These are phyloP conservation scores for Boletus rex-veris DNA, from an alignment of 768 basidiomycete species.

Conservation along the genomic window DNA sequence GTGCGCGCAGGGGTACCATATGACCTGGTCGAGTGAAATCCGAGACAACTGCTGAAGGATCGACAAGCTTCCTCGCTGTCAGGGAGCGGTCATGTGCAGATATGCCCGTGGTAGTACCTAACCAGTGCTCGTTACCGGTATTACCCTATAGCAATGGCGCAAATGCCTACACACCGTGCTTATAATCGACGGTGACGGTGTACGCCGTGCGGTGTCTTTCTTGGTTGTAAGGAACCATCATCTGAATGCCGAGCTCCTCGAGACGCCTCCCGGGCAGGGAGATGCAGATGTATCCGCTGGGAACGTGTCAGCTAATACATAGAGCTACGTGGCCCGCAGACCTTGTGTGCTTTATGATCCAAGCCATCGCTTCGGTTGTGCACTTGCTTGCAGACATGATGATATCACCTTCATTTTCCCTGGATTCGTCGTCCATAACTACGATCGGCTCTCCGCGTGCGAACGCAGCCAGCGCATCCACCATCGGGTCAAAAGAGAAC, in stretches of 20 bases:
- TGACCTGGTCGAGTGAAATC: slow-evolving; percentile 95
- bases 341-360: slow-evolving; percentile 98
- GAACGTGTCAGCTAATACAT: slow-evolving; percentile 10
- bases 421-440: slow-evolving; percentile 93
- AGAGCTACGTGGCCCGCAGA: slow-evolving; percentile 33
- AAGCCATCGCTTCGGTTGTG: slow-evolving; percentile 97
- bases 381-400: slow-evolving; percentile 82
- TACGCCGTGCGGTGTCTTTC: slow-evolving; percentile 94
- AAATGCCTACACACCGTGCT: slow-evolving; percentile 52
- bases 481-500: slow-evolving; percentile 77
- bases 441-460: slow-evolving; percentile 85
- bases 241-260: slow-evolving; percentile 74
- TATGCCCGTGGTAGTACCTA: slow-evolving; percentile 93
- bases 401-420: slow-evolving; percentile 98
- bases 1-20: slow-evolving; percentile 88
- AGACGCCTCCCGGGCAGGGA: slow-evolving; percentile 76
- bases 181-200: slow-evolving; percentile 93
- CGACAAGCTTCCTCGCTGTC: slow-evolving; percentile 81
- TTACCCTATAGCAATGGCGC: neutral
- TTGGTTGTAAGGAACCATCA: slow-evolving; percentile 92
- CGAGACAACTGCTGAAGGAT: slow-evolving; percentile 45
- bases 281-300: slow-evolving; percentile 91
- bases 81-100: slow-evolving; percentile 93
- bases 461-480: slow-evolving; percentile 76
- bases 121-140: neutral